Conservation (phyloP, 306 rosid genomes). For the Cucurbita moschata region DNA sequence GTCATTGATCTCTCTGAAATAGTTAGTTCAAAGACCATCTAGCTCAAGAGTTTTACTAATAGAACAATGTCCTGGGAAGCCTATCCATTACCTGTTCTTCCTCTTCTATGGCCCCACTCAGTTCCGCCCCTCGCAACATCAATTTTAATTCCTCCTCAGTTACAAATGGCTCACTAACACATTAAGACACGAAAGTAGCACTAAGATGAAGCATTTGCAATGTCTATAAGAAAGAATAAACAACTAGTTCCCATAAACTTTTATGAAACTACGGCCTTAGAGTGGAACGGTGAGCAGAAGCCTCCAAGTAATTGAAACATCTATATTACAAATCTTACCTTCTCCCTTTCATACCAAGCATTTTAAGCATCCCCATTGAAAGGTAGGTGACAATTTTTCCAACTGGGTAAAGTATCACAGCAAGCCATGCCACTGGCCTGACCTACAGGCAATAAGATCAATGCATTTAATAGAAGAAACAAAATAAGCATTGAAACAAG, state of each 20-base stretch:
- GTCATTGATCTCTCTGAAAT: neutral
- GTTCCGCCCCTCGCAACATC: constrained; percentile 97
- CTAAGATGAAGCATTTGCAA: neutral
- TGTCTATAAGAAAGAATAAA: neutral
- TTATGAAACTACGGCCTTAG: neutral
- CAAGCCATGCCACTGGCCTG: constrained; percentile 99
- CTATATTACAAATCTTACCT: constrained; percentile 38
- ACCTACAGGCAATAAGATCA: constrained; percentile 49
- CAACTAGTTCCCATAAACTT: neutral
- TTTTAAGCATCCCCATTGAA: constrained; percentile 93
- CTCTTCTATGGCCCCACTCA: constrained; percentile 99
- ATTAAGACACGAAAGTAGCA: constrained; percentile 1
- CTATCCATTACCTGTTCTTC: constrained; percentile 80
- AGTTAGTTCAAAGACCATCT: neutral
- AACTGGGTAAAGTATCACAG: constrained; percentile 74
- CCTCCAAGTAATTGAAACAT: neutral
- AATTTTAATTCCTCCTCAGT: constrained; percentile 94
- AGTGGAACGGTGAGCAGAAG: neutral
- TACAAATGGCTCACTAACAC: constrained; percentile 84
- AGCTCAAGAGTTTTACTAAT: neutral
- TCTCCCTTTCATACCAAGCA: constrained; percentile 93
- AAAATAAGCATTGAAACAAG: neutral
- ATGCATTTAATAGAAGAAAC: constrained; percentile 12
- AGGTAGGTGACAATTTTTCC: constrained; percentile 87
- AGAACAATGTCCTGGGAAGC: neutral